A percentile compares a stretch with the other conserved stretches of the same genome.
Evolutionary conservation across 331 rosid species (phyloP).

Genomic region (Stylosanthes scabra): DNA sequence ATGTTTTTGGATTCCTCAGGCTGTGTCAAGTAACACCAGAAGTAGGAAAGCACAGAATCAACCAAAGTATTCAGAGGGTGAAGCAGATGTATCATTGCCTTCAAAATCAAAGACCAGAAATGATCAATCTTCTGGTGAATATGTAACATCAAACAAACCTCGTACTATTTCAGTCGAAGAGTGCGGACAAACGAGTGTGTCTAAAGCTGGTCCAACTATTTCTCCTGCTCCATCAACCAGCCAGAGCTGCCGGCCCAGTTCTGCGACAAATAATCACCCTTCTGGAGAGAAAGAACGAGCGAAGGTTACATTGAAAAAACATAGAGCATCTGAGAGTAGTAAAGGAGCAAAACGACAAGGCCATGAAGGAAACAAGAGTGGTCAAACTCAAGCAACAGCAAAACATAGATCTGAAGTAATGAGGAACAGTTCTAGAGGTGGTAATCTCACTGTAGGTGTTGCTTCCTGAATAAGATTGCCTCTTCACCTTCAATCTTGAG

Average conservation of each 20-base stretch:
- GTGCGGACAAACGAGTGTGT: slow-evolving; percentile 5
- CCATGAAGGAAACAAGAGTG: slow-evolving; percentile 47
- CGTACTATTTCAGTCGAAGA: slow-evolving; percentile 36
- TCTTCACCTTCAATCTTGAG: not conserved
- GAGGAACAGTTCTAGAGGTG: slow-evolving; percentile 52
- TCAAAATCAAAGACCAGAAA: slow-evolving; percentile 43
- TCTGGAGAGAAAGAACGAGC: slow-evolving; percentile 45
- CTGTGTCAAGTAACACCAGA: slow-evolving; percentile 39
- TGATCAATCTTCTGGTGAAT: slow-evolving; percentile 39
- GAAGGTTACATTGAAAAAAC: slow-evolving; percentile 43
- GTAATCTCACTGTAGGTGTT: slow-evolving; percentile 56
- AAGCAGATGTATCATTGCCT: slow-evolving; percentile 34
- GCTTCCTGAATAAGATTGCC: slow-evolving; percentile 49
- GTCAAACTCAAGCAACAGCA: slow-evolving; percentile 16
- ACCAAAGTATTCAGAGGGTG: slow-evolving; percentile 44
- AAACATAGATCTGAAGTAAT: slow-evolving; percentile 39
- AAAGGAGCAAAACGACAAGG: slow-evolving; percentile 45
- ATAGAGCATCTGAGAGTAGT: slow-evolving; percentile 32
- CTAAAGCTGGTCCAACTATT: too few relatives aligned
- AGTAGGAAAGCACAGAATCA: slow-evolving; percentile 42
- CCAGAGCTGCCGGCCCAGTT: slow-evolving; percentile 27
- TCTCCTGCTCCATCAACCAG: slow-evolving; percentile 39
- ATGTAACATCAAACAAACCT: slow-evolving; percentile 26
- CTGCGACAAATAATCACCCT: slow-evolving; percentile 28
- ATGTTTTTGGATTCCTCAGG: slow-evolving; percentile 44